Percentiles rank a stretch among this genome's conserved stretches.
Evolutionary conservation across 2,329 filamentous ascomycete species (phyloP).

Genomic region (Aspergillus flavus): DNA sequence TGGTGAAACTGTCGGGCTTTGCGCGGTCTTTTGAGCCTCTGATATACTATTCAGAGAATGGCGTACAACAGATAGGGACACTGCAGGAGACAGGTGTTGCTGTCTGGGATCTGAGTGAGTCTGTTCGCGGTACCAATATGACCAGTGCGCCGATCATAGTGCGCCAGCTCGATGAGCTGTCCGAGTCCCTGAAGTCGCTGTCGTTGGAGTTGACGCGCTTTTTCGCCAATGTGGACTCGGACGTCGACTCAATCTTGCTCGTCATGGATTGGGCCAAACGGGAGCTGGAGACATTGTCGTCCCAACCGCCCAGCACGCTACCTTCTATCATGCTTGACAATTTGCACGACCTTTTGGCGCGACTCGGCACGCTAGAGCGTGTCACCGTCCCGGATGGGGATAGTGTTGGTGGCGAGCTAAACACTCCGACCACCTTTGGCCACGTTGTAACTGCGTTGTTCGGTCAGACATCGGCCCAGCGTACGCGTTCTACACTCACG

Average conservation of each 20-base stretch:
- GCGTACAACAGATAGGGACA: conserved; percentile 80
- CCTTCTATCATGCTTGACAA: conserved; percentile 77
- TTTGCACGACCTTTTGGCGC: conserved; percentile 74
- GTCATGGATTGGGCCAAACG: conserved; percentile 96
- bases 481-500: conserved; percentile 77
- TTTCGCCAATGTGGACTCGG: conserved; percentile 89
- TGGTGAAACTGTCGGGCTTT: conserved; percentile 87
- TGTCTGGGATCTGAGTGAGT: conserved; percentile 93
- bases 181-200: conserved; percentile 80
- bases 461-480: conserved; percentile 77
- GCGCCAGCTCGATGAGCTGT: conserved; percentile 79
- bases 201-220: conserved; percentile 87
- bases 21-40: conserved; percentile 91
- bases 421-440: conserved; percentile 68
- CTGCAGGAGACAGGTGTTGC: conserved; percentile 89
- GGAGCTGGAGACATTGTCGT: conserved; percentile 72
- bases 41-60: conserved; percentile 92
- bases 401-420: conserved; percentile 25
- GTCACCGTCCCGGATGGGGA: conserved; percentile 33
- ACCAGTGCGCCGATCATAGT: conserved; percentile 86
- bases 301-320: conserved; percentile 63
- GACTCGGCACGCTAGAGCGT: conserved; percentile 47
- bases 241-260: conserved; percentile 88
- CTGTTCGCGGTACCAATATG: conserved; percentile 86
- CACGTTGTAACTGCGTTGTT: conserved; percentile 71